These are phyloP conservation scores for Suhomyces kilbournensis DNA, from an alignment of 805 yeast genomes.

Conservation along the genomic window DNA sequence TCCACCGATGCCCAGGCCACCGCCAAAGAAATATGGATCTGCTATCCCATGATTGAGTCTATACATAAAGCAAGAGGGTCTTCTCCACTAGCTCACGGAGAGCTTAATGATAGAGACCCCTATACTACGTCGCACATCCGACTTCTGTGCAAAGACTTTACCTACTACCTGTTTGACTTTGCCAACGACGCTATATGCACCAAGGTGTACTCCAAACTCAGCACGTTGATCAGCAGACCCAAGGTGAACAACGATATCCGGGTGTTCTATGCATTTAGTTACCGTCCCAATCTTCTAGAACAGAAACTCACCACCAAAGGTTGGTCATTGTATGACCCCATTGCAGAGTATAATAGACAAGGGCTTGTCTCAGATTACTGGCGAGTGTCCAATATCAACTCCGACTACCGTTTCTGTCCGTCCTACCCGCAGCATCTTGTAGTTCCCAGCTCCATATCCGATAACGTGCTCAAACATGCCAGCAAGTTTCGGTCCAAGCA, in stretches of 20 bases:
- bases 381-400: constrained; percentile 69
- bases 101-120: constrained; percentile 21
- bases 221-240: constrained; percentile 59
- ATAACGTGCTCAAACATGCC: constrained; percentile 78
- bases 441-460: constrained; percentile 77
- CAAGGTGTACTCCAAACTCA: constrained; percentile 71
- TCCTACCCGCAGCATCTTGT: constrained; percentile 71
- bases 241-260: constrained; percentile 42
- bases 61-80: constrained; percentile 59
- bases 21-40: constrained; percentile 77
- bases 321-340: constrained; percentile 68
- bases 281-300: constrained; percentile 74
- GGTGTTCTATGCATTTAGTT: constrained; percentile 74
- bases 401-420: constrained; percentile 61
- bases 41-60: constrained; percentile 77
- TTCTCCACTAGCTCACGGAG: constrained; percentile 6
- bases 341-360: constrained; percentile 69
- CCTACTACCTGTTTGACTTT: constrained; percentile 77
- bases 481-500: constrained; percentile 81
- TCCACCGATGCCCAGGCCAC: background rate
- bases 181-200: constrained; percentile 52
- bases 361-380: constrained; percentile 57
- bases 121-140: constrained; percentile 56
- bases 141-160: constrained; percentile 79
- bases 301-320: constrained; percentile 47